Base-by-base conservation (phyloP, 306 rosid genomes). In the Lathyrus tuberosus region DNA sequence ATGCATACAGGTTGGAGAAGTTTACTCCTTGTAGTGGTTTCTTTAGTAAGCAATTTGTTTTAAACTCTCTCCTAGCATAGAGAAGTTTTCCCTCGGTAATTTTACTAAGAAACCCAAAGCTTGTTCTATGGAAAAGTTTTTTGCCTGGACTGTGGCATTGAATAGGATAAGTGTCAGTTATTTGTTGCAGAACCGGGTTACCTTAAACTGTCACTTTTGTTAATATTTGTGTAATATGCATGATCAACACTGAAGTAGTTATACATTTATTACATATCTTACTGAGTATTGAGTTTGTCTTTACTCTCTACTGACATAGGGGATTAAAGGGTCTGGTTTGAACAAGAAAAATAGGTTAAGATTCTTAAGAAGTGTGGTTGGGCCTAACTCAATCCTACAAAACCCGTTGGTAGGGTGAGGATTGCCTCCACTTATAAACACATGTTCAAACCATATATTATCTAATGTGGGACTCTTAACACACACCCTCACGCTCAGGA, bases 291-390 rank as follows among this genome's bases (percentile, higher is more conserved):
- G 2, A 48, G 35, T 6, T 48, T 48, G 37, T 68, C 70, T 68
- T 46, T 48, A 8, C 15, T 68, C 70, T 68, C 60, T 48, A 8
- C 10, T 24, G 28, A 11, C 8, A 5, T 26, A 26, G 8, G 37
- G 66, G 40, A 40, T 37, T 40, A 38, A 56, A 22, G 10, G 64
- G 64, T 54, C 24, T 69, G 30, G 52, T 54, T 53, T 69, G 30
- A 41, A 41, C 62, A 22, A 69, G 26, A n/a, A 22, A 69, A 69
- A 69, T 61, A 54, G 74, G 26, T 69, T 42, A 40, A 24, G 43
- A 20, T 20, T 20, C 1, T 20, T 20, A 20, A 20, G 22, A 20
- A 20, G 1, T 20, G 22, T 20, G 22, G 22, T 20, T 20, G 22
- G 1, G 22, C 22, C 22, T 20, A 20, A 20, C 22, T 20, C 22